phyloP scores from a whole-genome alignment of 2,329 filamentous ascomycete species.

The Xylaria sp. region DNA sequence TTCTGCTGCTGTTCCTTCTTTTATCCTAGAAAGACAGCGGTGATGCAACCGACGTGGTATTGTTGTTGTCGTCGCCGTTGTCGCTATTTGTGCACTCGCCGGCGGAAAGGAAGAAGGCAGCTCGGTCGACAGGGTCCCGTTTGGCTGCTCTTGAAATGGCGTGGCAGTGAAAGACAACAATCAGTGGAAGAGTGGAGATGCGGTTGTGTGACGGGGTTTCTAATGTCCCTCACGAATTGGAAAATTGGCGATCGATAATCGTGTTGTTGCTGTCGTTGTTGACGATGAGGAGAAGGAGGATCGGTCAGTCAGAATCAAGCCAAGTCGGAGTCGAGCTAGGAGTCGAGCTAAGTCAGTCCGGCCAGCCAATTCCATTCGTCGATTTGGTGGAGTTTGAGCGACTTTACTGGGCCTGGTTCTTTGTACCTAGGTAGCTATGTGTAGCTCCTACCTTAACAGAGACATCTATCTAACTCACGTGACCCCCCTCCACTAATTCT shows the following conservation, averaged over 20 bases:
- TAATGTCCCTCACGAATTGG: neutral
- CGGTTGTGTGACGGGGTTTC: neutral
- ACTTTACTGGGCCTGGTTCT: slow-evolving; percentile 2
- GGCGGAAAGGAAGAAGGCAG: neutral
- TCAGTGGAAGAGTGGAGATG: slow-evolving; percentile 13
- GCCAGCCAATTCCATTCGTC: neutral
- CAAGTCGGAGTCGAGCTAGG: neutral
- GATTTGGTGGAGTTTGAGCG: neutral
- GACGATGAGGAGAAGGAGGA: neutral
- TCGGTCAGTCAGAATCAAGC: neutral
- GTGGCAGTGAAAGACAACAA: neutral
- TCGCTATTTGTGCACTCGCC: neutral
- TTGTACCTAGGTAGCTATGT: too few species aligned
- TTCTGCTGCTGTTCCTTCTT: neutral
- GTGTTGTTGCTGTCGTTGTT: neutral
- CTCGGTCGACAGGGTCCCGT: neutral
- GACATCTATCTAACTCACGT: too few species aligned
- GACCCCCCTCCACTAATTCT: too few species aligned
- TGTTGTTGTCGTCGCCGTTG: neutral
- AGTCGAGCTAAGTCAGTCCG: neutral
- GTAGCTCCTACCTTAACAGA: too few species aligned
- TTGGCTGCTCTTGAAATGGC: neutral
- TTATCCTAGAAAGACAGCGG: neutral
- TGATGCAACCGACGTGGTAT: neutral
- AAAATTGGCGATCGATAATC: neutral